Base-by-base conservation (phyloP, 2,329 filamentous ascomycete genomes). In the Arthrobotrys sinensis region DNA sequence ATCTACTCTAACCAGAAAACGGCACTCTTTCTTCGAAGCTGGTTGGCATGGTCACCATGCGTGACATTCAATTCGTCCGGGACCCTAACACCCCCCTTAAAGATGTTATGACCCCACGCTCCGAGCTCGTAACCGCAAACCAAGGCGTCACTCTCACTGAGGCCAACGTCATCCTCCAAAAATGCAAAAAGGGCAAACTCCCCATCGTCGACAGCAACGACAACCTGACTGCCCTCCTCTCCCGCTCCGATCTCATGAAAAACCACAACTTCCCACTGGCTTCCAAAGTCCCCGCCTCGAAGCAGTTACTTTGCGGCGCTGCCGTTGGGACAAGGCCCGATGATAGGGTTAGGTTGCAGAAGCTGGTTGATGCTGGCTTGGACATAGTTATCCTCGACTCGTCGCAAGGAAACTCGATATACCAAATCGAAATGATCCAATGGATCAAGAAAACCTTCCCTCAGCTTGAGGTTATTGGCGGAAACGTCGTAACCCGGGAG, bases 151-250 rank as follows among this genome's bases (percentile, higher is more conserved):
- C 90, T 72, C 89, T 99, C 43, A 85, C 88, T 81, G 94, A 97
- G 86, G 96, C 96, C 83, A 99, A 99, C 87, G 90, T 90, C 82
- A 95, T 98, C 81, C 90, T 99, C 65, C 92, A 93, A 84, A 91
- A 92, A 86, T 98, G 95, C 79, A 97, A 97, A 90, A 99, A 99
- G 89, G 96, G 96, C 86, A 97, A 97, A 88, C 90, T 97, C 76
- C 94, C 94, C 79, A 97, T 97, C 79, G 91, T 97, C 62, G 94
- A 97, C 85, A 87, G 90, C 83, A 86, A 91, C 64, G 91, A 91
- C 84, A 96, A 97, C 87, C 89, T 97, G 60, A 90, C 97, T 80
- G 97, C 96, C 81, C 92, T 97, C 88, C 91, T 97, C 84, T 94
- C 93, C 80, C 91, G 96, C 82, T 97, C 94, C 82, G 96, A 99